phyloP scores from a whole-genome alignment of 176 grass and related monocot genomes.

The Oryza longistaminata region DNA sequence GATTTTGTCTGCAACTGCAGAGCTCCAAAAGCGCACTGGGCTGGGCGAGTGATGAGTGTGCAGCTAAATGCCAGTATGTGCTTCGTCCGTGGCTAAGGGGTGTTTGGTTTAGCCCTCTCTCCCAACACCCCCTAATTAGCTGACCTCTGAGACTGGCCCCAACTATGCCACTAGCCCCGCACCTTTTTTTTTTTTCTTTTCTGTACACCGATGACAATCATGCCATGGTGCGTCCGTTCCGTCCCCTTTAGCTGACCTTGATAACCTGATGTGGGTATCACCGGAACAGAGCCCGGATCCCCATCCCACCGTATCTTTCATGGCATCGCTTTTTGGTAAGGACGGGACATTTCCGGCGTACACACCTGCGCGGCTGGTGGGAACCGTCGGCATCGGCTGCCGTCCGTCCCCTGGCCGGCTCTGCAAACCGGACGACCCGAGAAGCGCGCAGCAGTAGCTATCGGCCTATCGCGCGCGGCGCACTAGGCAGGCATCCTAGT shows the following conservation, averaged over 20 bases:
- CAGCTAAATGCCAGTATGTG: neutral
- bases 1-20: neutral
- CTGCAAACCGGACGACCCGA: neutral
- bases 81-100: neutral
- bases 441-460: neutral
- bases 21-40: neutral
- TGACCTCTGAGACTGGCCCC: neutral
- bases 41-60: neutral
- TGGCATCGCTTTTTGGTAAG: neutral
- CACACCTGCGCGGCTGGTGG: neutral
- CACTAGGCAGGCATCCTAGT: too few species aligned
- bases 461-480: neutral
- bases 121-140: too few species aligned
- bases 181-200: neutral
- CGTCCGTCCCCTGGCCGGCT: neutral
- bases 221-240: neutral
- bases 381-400: neutral
- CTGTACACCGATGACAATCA: neutral
- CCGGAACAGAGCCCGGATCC: neutral
- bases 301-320: neutral
- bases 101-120: too few species aligned
- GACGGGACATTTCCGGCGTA: neutral
- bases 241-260: neutral
- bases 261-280: neutral
- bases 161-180: neutral